phyloP scores from a whole-genome alignment of 2,329 filamentous ascomycete genomes.

The Rhinocladiella similis region DNA sequence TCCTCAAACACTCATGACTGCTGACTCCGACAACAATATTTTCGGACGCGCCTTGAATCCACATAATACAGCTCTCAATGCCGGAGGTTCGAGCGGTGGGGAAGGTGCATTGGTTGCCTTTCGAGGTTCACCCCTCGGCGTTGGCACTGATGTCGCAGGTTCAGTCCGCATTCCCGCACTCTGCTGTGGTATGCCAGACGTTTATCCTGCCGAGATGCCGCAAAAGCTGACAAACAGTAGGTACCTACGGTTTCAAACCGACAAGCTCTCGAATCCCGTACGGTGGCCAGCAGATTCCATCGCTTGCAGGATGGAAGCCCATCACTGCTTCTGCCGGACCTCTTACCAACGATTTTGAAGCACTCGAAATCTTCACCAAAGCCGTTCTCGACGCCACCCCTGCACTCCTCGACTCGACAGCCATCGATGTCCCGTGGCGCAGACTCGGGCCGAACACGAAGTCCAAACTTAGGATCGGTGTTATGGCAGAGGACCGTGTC shows the following conservation, averaged over 20 bases:
- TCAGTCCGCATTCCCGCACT: constrained; percentile 40
- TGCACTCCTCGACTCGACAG: constrained; percentile 30
- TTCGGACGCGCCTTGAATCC: constrained; percentile 46
- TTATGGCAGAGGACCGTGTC: constrained; percentile 49
- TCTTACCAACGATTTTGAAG: constrained; percentile 31
- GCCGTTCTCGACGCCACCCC: constrained; percentile 26
- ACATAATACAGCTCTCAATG: constrained; percentile 34
- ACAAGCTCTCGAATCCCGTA: constrained; percentile 35
- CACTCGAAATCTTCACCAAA: constrained; percentile 29
- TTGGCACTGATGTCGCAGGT: constrained; percentile 39
- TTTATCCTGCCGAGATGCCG: not conserved
- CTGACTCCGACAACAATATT: constrained; percentile 44
- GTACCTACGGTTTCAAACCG: constrained; percentile 39
- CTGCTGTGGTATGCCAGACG: constrained; percentile 31
- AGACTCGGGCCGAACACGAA: constrained; percentile 13
- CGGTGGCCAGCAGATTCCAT: constrained; percentile 28
- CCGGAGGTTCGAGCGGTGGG: constrained; percentile 41
- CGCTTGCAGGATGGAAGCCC: constrained; percentile 26
- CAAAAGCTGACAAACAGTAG: not conserved
- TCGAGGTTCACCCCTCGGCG: constrained; percentile 34
- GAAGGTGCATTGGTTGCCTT: constrained; percentile 40
- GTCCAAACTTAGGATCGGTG: constrained; percentile 46
- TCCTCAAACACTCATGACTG: constrained; percentile 54
- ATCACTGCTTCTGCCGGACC: constrained; percentile 22
- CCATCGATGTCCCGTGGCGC: constrained; percentile 31